phyloP scores from a whole-genome alignment of 345 rosid species.

The Syzygium aqueum region DNA sequence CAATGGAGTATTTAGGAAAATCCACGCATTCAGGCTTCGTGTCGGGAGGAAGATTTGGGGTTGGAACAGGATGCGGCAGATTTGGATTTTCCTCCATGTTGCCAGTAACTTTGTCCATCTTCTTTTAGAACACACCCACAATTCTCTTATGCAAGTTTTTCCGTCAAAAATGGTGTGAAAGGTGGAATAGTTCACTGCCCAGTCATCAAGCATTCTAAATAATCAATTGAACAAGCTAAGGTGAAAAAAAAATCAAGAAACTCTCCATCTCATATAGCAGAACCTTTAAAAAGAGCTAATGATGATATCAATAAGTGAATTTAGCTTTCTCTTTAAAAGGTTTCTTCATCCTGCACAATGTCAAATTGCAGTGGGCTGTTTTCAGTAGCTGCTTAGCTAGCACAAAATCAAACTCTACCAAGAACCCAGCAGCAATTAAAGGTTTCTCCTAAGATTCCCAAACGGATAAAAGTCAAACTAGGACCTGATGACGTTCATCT shows the following conservation, averaged over 20 bases:
- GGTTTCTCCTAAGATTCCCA: neutral
- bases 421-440: neutral
- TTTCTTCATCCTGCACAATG: neutral
- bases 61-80: slow-evolving; percentile 17
- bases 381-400: neutral
- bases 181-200: neutral
- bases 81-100: slow-evolving; percentile 6
- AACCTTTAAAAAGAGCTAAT: neutral
- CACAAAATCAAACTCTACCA: neutral
- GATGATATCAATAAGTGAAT: neutral
- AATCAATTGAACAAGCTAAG: neutral
- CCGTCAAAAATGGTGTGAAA: neutral
- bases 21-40: slow-evolving; percentile 16
- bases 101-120: slow-evolving; percentile 32
- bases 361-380: neutral
- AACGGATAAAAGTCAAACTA: neutral
- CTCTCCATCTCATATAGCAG: neutral
- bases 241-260: neutral
- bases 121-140: neutral
- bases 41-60: slow-evolving; percentile 12
- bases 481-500: neutral
- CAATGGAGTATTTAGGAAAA: slow-evolving; percentile 35
- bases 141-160: neutral
- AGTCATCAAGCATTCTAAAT: neutral
- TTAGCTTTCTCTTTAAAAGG: neutral